A percentile compares a stretch with the other conserved stretches of the same genome.
These are phyloP conservation scores for Aspergillus saccharolyticus DNA, from an alignment of 495 filamentous ascomycete species.

Conservation along the genomic window DNA sequence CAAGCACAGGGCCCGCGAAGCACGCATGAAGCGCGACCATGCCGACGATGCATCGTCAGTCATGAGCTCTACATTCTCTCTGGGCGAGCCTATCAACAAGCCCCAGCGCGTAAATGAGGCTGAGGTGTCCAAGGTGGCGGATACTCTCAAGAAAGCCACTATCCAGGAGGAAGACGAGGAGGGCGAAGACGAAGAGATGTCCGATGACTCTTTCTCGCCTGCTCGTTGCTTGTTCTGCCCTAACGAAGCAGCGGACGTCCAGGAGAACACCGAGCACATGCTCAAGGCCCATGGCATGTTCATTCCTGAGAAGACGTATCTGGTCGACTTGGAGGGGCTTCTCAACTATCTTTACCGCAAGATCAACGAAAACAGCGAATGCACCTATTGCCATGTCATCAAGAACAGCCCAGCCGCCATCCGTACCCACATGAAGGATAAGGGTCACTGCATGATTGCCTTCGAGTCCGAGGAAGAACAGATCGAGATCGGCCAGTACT, in stretches of 20 bases:
- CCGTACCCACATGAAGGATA: constrained; percentile 95
- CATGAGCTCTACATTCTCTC: constrained; percentile 84
- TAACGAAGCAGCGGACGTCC: constrained; percentile 63
- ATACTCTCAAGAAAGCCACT: constrained; percentile 69
- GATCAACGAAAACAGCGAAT: constrained; percentile 69
- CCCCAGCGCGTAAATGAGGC: constrained; percentile 42
- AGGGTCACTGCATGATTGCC: constrained; percentile 92
- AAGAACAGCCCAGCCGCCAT: constrained; percentile 68
- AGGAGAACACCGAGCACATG: constrained; percentile 83
- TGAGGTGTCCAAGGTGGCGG: constrained; percentile 75
- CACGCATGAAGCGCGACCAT: constrained; percentile 38
- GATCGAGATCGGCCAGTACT: constrained; percentile 94
- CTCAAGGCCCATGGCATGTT: constrained; percentile 90
- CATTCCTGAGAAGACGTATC: constrained; percentile 78
- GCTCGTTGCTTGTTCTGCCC: constrained; percentile 89
- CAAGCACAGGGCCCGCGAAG: constrained; percentile 74
- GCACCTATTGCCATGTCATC: constrained; percentile 76
- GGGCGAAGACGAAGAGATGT: constrained; percentile 26
- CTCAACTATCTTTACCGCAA: constrained; percentile 71
- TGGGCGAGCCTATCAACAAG: constrained; percentile 70
- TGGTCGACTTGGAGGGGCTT: constrained; percentile 76
- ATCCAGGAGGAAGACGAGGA: constrained; percentile 51
- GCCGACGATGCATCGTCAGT: constrained; percentile 75
- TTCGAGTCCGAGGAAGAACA: constrained; percentile 88
- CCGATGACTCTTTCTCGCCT: constrained; percentile 38